These are phyloP conservation scores for Artemisia tridentata DNA, from an alignment of 129 eudicot species.

Conservation along the genomic window DNA sequence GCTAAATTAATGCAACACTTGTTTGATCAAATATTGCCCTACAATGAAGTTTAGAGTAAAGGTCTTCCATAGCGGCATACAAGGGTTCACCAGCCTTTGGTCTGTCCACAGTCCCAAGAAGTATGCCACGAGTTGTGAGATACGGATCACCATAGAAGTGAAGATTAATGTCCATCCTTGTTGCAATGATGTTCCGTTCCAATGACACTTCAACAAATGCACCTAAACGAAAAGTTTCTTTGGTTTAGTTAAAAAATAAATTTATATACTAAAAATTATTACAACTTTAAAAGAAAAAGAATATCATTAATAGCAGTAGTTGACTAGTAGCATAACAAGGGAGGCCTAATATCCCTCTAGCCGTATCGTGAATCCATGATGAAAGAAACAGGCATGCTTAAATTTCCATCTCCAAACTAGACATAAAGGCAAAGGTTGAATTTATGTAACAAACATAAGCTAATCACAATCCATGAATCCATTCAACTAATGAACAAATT, in stretches of 20 bases:
- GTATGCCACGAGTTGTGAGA: constrained; percentile 76
- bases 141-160: constrained; percentile 93
- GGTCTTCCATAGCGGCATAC: constrained; percentile 72
- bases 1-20: too few relatives aligned
- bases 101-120: too few relatives aligned
- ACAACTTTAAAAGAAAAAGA: not conserved
- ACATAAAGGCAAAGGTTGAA: too few relatives aligned
- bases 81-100: constrained; percentile 94
- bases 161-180: constrained; percentile 89
- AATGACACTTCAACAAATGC: constrained; percentile 95
- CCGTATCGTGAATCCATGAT: not conserved
- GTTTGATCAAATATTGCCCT: too few relatives aligned
- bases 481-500: too few relatives aligned
- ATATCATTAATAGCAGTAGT: not conserved
- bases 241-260: too few relatives aligned
- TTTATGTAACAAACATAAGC: too few relatives aligned
- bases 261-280: too few relatives aligned
- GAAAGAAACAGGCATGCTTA: too few relatives aligned
- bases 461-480: too few relatives aligned
- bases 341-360: not conserved
- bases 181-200: constrained; percentile 82
- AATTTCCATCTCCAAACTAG: too few relatives aligned
- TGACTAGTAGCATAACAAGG: not conserved
- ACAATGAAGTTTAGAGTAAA: constrained; percentile 42
- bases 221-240: constrained; percentile 42